A percentile compares a stretch with the other conserved stretches of the same genome.
These are phyloP conservation scores for Colletotrichum sublineola DNA, from an alignment of 2,329 filamentous ascomycete species.

Conservation along the genomic window DNA sequence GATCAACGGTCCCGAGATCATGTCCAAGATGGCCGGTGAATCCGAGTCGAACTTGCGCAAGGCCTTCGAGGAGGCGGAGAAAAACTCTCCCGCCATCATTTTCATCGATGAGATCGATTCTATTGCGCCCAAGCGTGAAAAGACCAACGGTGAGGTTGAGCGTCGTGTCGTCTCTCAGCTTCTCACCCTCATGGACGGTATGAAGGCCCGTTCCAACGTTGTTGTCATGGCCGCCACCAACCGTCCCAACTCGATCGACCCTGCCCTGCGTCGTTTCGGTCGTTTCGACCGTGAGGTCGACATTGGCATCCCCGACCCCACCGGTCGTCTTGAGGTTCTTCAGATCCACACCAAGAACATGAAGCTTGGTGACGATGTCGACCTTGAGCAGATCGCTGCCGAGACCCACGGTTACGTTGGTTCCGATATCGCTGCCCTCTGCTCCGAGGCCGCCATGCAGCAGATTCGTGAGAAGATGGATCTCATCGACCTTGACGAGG, in stretches of 20 bases:
- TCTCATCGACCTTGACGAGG: conserved; percentile 97
- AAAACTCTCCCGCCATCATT: conserved; percentile 99
- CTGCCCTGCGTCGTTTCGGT: conserved; percentile 95
- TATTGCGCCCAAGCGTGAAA: conserved; percentile 99
- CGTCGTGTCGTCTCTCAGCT: conserved; percentile 98
- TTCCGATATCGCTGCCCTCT: conserved; percentile 97
- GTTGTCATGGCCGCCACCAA: conserved; percentile 99
- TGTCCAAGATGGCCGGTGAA: conserved; percentile 99
- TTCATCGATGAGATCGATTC: conserved; percentile 99
- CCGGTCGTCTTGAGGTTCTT: conserved; percentile 97
- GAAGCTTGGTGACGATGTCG: conserved; percentile 97
- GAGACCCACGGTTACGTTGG: conserved; percentile 99
- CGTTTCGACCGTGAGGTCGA: conserved; percentile 99
- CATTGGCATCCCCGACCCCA: conserved; percentile 97
- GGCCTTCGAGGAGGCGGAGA: conserved; percentile 99
- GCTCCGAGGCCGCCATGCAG: conserved; percentile 99
- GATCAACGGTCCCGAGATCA: conserved; percentile 99
- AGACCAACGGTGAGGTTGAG: conserved; percentile 99
- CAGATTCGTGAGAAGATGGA: conserved; percentile 99
- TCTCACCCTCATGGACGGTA: conserved; percentile 96
- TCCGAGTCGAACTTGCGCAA: conserved; percentile 98
- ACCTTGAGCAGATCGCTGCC: conserved; percentile 94
- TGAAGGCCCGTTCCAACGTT: conserved; percentile 99
- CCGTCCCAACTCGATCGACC: conserved; percentile 98
- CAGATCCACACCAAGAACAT: conserved; percentile 99